Base-by-base conservation (phyloP, 495 filamentous ascomycete genomes). In the Corynascus novoguineensis region DNA sequence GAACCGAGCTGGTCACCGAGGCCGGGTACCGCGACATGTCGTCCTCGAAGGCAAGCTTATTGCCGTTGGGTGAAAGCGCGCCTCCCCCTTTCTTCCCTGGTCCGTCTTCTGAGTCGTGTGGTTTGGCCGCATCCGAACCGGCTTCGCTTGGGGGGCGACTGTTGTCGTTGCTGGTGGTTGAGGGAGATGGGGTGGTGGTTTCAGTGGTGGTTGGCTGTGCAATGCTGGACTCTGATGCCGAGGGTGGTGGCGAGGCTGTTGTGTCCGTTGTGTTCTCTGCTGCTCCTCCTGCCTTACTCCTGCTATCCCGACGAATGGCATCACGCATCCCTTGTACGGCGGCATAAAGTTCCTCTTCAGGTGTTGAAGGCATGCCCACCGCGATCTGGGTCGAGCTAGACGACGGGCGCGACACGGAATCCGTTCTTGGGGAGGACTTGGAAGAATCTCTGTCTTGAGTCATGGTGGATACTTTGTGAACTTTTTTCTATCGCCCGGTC, bases 1-100 rank as follows among this genome's bases (percentile, higher is more conserved):
- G 64, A 17, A 74, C 61, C 32, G 68, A 71, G 22, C 58, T 60
- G 19, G 65, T 68, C 50, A 72, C 63, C 19, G 68, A 70, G 1
- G 62, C 40, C 25, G 63, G 63, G 50, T 71, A 64, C 1, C 60
- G 58, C 48, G 53, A 53, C 51, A 60, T 60, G 57, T 65, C 64
- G 14, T 46, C 14, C 12, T 60, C 57, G 51, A 65, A 60, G 25
- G 32, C 29, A 37, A 56, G 45, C 1, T 46, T 5, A 1, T 8
- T 44, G 42, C 38, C 55, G n/a, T n/a, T n/a, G n/a, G n/a, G n/a
- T n/a, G n/a, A n/a, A n/a, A n/a, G n/a, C n/a, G n/a, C n/a, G n/a
- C n/a, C n/a, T n/a, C n/a, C n/a, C n/a, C n/a, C n/a, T n/a, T n/a
- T n/a, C 40, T 40, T n/a, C 35, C 46, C 42, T 59, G 56, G 17